These are phyloP conservation scores for Lepiota brunneoincarnata DNA, from an alignment of 768 basidiomycete genomes.

Conservation along the genomic window DNA sequence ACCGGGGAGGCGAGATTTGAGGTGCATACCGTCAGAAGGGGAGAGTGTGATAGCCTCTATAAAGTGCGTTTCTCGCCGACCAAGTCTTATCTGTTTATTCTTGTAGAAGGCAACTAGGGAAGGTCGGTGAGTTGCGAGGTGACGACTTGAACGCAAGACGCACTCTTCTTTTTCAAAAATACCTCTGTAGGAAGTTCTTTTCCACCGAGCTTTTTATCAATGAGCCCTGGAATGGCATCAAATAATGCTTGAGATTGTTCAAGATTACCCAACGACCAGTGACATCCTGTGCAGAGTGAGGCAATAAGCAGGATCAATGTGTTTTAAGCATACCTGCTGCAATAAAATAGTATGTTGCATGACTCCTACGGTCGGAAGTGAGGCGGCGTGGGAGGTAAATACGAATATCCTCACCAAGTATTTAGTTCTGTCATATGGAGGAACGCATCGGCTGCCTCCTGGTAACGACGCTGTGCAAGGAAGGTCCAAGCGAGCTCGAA, in stretches of 20 bases:
- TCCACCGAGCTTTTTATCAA: conserved; percentile 63
- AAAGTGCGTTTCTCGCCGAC: conserved; percentile 50
- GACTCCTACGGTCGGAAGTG: conserved; percentile 48
- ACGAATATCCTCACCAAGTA: conserved; percentile 48
- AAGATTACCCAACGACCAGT: conserved; percentile 53
- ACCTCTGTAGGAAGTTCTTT: conserved; percentile 74
- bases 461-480: conserved; percentile 38
- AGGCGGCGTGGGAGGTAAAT: conserved; percentile 8
- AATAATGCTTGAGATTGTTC: conserved; percentile 59
- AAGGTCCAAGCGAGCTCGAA: conserved; percentile 82
- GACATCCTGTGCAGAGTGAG: conserved; percentile 46
- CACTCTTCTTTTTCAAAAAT: conserved; percentile 75
- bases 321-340: conserved; percentile 49
- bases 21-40: conserved; percentile 59
- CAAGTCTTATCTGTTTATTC: conserved; percentile 56
- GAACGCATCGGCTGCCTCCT: conserved; percentile 68
- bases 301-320: conserved; percentile 16
- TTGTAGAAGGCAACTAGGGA: conserved; percentile 69
- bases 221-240: conserved; percentile 56
- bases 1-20: conserved; percentile 1
- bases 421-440: conserved; percentile 64
- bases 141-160: conserved; percentile 17
- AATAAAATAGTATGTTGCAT: conserved; percentile 76
- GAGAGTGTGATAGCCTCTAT: conserved; percentile 60
- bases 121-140: neutral